Percentiles rank a stretch among this genome's conserved stretches.
Evolutionary conservation across 305 asterid species (phyloP).

Genomic region (Solanum hybrid): DNA sequence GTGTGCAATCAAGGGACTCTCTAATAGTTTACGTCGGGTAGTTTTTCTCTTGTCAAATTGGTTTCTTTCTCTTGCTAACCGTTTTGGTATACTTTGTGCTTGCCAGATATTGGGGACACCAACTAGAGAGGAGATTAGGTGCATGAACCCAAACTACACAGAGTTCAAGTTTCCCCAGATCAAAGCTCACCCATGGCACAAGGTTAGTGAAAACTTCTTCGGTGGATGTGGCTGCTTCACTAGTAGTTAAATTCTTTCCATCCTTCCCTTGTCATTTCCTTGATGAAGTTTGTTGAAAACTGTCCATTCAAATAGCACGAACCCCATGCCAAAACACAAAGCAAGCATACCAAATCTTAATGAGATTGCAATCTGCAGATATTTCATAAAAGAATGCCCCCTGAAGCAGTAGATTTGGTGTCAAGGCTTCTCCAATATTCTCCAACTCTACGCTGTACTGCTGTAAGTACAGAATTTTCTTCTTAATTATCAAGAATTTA

Average conservation of each 20-base stretch:
- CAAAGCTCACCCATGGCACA: slow-evolving; percentile 97
- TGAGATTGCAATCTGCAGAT: slow-evolving; percentile 34
- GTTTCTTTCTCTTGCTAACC: neutral
- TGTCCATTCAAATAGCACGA: neutral
- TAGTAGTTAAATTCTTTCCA: neutral
- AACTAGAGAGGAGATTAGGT: slow-evolving; percentile 93
- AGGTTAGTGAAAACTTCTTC: slow-evolving; percentile 43
- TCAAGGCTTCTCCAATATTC: slow-evolving; percentile 91
- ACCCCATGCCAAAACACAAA: neutral
- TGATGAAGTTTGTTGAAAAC: neutral
- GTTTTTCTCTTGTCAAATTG: neutral
- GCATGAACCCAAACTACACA: slow-evolving; percentile 94
- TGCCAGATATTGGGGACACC: slow-evolving; percentile 87
- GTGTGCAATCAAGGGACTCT: slow-evolving; percentile 17
- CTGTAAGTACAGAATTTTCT: slow-evolving; percentile 37
- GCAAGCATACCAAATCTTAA: slow-evolving; percentile 2
- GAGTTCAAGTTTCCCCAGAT: slow-evolving; percentile 95
- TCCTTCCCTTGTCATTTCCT: neutral
- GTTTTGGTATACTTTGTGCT: neutral
- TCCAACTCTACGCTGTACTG: slow-evolving; percentile 82
- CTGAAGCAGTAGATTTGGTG: slow-evolving; percentile 84
- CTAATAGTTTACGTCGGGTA: neutral
- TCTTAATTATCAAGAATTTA: neutral
- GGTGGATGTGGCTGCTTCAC: neutral
- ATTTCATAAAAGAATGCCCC: slow-evolving; percentile 65